phyloP scores from a whole-genome alignment of 2,329 filamentous ascomycete genomes.

The Capronia coronata region DNA sequence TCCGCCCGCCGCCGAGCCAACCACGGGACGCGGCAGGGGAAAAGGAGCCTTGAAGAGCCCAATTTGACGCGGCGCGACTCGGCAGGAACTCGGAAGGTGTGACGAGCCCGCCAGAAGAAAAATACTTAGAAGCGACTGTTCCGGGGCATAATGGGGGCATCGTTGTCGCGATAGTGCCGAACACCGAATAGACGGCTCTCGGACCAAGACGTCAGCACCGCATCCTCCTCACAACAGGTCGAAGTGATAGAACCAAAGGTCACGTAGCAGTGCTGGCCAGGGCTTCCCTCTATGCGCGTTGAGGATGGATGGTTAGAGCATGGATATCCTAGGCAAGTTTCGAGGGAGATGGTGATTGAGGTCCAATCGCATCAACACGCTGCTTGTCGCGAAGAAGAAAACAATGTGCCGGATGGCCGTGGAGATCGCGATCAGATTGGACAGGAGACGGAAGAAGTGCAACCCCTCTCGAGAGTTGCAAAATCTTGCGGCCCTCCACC shows the following conservation, averaged over 20 bases:
- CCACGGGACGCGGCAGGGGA: constrained; percentile 12
- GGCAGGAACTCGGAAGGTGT: constrained; percentile 11
- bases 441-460: constrained; percentile 1
- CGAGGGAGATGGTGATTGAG: background rate
- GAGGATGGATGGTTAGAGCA: background rate
- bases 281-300: background rate
- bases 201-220: no score
- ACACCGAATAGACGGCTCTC: no score
- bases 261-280: no score
- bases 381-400: constrained; percentile 10
- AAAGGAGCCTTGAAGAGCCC: constrained; percentile 4
- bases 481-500: background rate
- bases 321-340: background rate
- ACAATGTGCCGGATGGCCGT: constrained; percentile 12
- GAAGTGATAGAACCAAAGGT: no score
- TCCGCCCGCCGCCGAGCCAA: constrained; percentile 25
- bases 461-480: background rate
- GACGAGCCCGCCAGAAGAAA: background rate
- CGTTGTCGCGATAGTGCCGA: no score
- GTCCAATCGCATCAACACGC: constrained; percentile 23
- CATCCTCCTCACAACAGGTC: no score
- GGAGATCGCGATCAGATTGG: constrained; percentile 15
- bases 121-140: background rate
- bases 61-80: constrained; percentile 15
- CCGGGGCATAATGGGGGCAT: no score